Conservation (phyloP, 1,284 basidiomycete genomes). For the Ceratobasidium sp. region DNA sequence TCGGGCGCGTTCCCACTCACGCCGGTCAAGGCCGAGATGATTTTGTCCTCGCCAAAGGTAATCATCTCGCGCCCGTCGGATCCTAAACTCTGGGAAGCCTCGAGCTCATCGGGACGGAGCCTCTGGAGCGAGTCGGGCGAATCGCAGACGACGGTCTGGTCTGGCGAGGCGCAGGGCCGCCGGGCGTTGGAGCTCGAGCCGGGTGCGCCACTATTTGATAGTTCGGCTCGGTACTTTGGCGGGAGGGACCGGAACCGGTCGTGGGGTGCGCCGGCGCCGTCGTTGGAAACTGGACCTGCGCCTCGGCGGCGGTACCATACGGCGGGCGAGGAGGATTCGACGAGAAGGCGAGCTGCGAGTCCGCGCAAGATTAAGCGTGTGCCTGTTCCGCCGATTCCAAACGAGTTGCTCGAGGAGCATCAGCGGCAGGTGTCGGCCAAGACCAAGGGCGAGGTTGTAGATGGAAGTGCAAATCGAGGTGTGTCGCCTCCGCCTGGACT, state of each 20-base stretch:
- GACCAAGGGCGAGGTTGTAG: background rate
- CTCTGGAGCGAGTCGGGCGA: constrained; percentile 14
- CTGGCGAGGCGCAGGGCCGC: constrained; percentile 6
- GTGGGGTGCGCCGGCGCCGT: background rate
- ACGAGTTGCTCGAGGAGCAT: constrained; percentile 40
- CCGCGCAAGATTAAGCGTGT: constrained; percentile 31
- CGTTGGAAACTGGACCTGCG: background rate
- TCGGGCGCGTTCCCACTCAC: constrained; percentile 38
- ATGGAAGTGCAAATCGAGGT: background rate
- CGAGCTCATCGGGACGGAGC: constrained; percentile 1
- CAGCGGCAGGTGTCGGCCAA: constrained; percentile 21
- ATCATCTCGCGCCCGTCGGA: constrained; percentile 38
- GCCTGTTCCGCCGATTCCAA: constrained; percentile 37
- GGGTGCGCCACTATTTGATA: too few species aligned
- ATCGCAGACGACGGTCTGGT: constrained; percentile 17
- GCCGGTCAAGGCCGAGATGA: constrained; percentile 24
- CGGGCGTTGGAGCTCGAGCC: background rate
- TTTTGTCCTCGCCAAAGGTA: constrained; percentile 18
- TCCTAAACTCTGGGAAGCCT: constrained; percentile 17
- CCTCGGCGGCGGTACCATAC: constrained; percentile 20
- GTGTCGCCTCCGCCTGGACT: constrained; percentile 14
- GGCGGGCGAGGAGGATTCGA: background rate
- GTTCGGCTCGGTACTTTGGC: too few species aligned
- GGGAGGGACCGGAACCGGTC: too few species aligned
- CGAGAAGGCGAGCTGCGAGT: background rate